Conservation (phyloP, 495 filamentous ascomycete species). For the Penicillium goetzii region DNA sequence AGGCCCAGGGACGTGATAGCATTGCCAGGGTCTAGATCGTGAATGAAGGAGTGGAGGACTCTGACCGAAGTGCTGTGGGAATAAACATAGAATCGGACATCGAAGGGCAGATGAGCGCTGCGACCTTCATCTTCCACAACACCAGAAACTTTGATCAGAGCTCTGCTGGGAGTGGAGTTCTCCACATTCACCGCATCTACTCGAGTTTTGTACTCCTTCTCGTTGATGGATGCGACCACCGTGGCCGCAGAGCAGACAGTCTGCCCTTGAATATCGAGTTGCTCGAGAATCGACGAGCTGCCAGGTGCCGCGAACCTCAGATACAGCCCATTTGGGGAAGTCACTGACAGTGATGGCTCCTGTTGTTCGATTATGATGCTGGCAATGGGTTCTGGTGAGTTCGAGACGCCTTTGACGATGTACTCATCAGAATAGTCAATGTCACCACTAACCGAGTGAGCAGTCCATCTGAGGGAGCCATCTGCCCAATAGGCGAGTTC, state of each 20-base stretch:
- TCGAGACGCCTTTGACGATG: conserved; percentile 10
- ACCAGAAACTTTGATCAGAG: conserved; percentile 20
- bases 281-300: conserved; percentile 15
- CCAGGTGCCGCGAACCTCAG: conserved; percentile 15
- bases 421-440: conserved; percentile 20
- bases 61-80: conserved; percentile 38
- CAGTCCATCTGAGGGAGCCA: conserved; percentile 27
- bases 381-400: background rate
- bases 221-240: conserved; percentile 22
- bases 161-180: conserved; percentile 19
- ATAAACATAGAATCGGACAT: conserved; percentile 47
- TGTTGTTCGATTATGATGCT: conserved; percentile 10
- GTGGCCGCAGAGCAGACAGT: conserved; percentile 20
- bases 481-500: conserved; percentile 31
- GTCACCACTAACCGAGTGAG: conserved; percentile 20
- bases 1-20: conserved; percentile 43
- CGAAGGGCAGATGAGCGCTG: conserved; percentile 38
- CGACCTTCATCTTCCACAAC: conserved; percentile 2
- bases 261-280: conserved; percentile 12
- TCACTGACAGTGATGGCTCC: conserved; percentile 1
- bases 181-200: conserved; percentile 16
- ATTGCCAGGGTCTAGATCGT: conserved; percentile 36
- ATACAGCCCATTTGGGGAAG: conserved; percentile 7
- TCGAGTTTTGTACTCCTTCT: conserved; percentile 9
- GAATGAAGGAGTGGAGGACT: conserved; percentile 40